Conservation (phyloP, 2,329 filamentous ascomycete species). For the Delphinella strobiligena region DNA sequence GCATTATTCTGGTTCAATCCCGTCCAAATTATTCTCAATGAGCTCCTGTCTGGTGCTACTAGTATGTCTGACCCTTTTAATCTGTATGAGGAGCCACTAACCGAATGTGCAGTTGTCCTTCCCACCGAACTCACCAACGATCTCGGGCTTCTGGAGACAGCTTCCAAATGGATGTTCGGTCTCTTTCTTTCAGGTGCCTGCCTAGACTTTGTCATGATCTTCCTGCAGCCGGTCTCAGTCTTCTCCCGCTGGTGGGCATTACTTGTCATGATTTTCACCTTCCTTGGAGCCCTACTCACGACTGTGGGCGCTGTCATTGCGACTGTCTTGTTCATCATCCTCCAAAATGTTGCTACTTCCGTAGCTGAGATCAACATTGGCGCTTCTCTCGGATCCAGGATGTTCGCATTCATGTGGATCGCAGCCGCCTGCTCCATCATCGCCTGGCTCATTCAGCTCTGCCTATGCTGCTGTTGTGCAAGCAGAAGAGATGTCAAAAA, state of each 20-base stretch:
- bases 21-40: conserved; percentile 63
- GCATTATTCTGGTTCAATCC: conserved; percentile 86
- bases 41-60: conserved; percentile 70
- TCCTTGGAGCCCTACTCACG: conserved; percentile 54
- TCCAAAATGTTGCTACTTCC: conserved; percentile 60
- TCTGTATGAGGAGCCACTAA: too few species aligned
- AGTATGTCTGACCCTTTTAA: conserved; percentile 33
- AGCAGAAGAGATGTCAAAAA: conserved; percentile 41
- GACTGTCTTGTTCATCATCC: conserved; percentile 73
- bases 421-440: conserved; percentile 54
- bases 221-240: conserved; percentile 45
- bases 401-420: conserved; percentile 88
- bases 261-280: conserved; percentile 55
- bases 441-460: conserved; percentile 59
- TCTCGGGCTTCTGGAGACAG: conserved; percentile 60
- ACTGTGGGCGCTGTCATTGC: conserved; percentile 61
- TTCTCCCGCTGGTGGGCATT: conserved; percentile 47
- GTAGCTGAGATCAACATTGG: conserved; percentile 65
- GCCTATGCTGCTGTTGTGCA: conserved; percentile 67
- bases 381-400: conserved; percentile 55
- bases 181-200: conserved; percentile 65
- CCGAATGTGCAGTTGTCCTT: conserved; percentile 49
- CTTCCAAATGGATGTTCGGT: conserved; percentile 78
- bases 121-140: conserved; percentile 62
- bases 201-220: conserved; percentile 60